Evolutionary conservation across 1,139 yeast species (phyloP), one percentile per base, ranked within the genome.

Genomic region (Candida sojae): DNA sequence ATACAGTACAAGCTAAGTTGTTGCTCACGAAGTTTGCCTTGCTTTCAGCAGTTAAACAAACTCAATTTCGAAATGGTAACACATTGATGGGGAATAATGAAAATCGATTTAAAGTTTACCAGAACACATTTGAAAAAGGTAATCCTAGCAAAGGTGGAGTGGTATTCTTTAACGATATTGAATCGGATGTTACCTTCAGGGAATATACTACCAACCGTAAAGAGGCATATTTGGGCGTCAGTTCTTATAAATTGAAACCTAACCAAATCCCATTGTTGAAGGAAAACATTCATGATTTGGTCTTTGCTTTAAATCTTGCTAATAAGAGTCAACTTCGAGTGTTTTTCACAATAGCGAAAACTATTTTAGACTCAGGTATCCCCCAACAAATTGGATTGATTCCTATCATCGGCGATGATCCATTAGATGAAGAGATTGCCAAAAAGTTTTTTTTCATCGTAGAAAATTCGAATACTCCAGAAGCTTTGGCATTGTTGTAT

Each of bases 381-480:
- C 91, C 97, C 0, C 86, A 91, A 55, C 88, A 92, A 61, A 61
- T 93, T 48, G 99, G 97, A 3, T 53, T 93, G 2, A 68, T 93
- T 26, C 96, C 98, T 0, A 53, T 88, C 2, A 67, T 58, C 7
- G 66, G 61, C 2, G 61, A 59, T 1, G 66, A 62, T 31, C 65
- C 67, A 6, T 52, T 53, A 33, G 78, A 73, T 47, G 54, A 55
- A 6, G 42, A 46, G 5, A 46, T 75, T 23, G 73, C 78, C 0
- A 60, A 66, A 42, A 58, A 53, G 39, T 70, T 74, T 49, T 74
- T 70, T 53, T 71, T 62, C 40, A 57, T 75, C 33, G 61, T 66
- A 26, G 68, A 66, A 10, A 63, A 60, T 1, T 60, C 76, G 1
- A 57, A 60, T 17, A 48, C 66, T 1, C 63, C 62, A 46, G 80